These are phyloP conservation scores for Passiflora organensis DNA, from an alignment of 345 rosid genomes.

Conservation along the genomic window DNA sequence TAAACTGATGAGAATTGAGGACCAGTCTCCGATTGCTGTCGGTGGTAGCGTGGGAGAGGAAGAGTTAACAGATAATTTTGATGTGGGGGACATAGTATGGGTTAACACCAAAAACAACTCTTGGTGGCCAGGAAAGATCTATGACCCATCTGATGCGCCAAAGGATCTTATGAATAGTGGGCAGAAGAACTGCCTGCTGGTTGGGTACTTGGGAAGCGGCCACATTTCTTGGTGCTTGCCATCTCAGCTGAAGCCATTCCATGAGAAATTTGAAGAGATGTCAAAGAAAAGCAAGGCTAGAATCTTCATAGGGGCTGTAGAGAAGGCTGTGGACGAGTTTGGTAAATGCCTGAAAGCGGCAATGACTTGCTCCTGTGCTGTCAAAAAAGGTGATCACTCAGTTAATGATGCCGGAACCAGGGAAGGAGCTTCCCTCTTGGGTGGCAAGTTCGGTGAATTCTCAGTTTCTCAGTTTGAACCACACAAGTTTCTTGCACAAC, in stretches of 20 bases:
- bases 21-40: slow-evolving; percentile 16
- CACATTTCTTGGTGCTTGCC: slow-evolving; percentile 47
- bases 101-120: slow-evolving; percentile 46
- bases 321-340: slow-evolving; percentile 62
- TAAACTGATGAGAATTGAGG: slow-evolving; percentile 15
- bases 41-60: slow-evolving; percentile 22
- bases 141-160: slow-evolving; percentile 34
- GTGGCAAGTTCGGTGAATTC: slow-evolving; percentile 23
- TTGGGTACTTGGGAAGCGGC: slow-evolving; percentile 45
- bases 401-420: slow-evolving; percentile 2
- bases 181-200: slow-evolving; percentile 33
- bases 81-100: slow-evolving; percentile 78
- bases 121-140: slow-evolving; percentile 92
- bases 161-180: slow-evolving; percentile 20
- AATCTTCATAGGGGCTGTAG: slow-evolving; percentile 54
- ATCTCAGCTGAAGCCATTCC: slow-evolving; percentile 62
- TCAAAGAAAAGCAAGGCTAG: slow-evolving; percentile 32
- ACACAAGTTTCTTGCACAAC: slow-evolving; percentile 39
- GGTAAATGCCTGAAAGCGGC: slow-evolving; percentile 44
- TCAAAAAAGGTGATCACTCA: slow-evolving; percentile 21
- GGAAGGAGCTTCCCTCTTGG: slow-evolving; percentile 10
- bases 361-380: slow-evolving; percentile 53
- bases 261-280: slow-evolving; percentile 46
- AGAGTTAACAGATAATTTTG: slow-evolving; percentile 20
- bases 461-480: slow-evolving; percentile 45